Conservation (phyloP, 345 rosid species). For the Geranium brycei region DNA sequence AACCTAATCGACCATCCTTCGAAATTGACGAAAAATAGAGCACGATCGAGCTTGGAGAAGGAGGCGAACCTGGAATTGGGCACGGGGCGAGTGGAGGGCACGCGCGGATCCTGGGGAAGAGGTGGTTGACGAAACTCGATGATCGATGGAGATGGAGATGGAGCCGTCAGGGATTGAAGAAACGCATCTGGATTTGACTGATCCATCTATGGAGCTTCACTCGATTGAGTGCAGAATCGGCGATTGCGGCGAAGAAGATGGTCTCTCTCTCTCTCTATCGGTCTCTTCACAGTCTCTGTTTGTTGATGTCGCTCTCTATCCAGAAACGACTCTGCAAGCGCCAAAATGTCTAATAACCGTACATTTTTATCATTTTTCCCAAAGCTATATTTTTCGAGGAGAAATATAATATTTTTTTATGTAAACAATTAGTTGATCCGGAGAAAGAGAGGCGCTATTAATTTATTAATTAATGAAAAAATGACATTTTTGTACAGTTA, state of each 20-base stretch:
- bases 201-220: not conserved
- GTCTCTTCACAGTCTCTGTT: not conserved
- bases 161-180: not conserved
- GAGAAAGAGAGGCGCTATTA: too few relatives aligned
- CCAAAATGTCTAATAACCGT: too few relatives aligned
- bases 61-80: not conserved
- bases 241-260: not conserved
- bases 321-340: not conserved
- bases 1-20: not conserved
- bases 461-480: too few relatives aligned
- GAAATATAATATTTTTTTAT: too few relatives aligned
- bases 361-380: too few relatives aligned
- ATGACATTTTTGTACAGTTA: too few relatives aligned
- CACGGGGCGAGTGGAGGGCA: not conserved
- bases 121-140: not conserved
- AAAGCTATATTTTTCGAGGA: too few relatives aligned
- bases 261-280: not conserved
- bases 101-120: slow-evolving; percentile 1
- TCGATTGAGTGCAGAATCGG: not conserved
- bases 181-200: not conserved
- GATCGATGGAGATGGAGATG: not conserved
- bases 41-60: not conserved
- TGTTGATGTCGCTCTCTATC: not conserved
- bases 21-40: not conserved
- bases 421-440: too few relatives aligned